Evolutionary conservation across 2,329 filamentous ascomycete species (phyloP).

Genomic region (Botryotinia narcissicola): DNA sequence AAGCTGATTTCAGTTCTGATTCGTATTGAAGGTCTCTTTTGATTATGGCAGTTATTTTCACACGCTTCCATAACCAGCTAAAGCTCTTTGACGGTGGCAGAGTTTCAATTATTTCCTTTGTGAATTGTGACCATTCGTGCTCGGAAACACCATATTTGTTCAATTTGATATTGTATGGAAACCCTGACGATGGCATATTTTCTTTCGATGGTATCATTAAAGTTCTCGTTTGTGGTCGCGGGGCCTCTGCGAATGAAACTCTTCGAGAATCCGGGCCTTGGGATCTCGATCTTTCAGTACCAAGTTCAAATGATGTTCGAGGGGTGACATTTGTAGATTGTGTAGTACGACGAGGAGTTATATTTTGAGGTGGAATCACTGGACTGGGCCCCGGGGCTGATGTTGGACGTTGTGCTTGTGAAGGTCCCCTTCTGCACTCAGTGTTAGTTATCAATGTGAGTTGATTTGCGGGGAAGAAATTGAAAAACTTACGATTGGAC

Average conservation of each 20-base stretch:
- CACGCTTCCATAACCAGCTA: constrained; percentile 12
- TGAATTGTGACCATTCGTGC: constrained; percentile 33
- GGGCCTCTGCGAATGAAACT: constrained; percentile 18
- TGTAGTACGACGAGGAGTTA: neutral
- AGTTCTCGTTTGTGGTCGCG: constrained; percentile 1
- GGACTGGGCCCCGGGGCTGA: neutral
- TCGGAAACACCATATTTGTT: constrained; percentile 25
- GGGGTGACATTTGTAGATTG: constrained; percentile 18
- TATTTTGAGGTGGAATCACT: constrained; percentile 9
- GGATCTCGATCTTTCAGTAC: constrained; percentile 17
- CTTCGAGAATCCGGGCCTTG: constrained; percentile 20
- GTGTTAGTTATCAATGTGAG: neutral
- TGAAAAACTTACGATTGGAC: constrained; percentile 13
- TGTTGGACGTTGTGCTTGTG: constrained; percentile 5
- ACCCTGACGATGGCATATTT: constrained; percentile 32
- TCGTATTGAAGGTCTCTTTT: constrained; percentile 28
- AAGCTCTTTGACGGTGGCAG: constrained; percentile 2
- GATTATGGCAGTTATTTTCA: constrained; percentile 3
- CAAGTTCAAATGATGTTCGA: constrained; percentile 14
- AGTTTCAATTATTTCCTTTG: constrained; percentile 28
- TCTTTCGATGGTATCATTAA: constrained; percentile 27
- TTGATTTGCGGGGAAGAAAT: neutral
- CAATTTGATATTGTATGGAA: constrained; percentile 29
- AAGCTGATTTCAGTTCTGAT: constrained; percentile 26
- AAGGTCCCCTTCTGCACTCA: constrained; percentile 1